Percentiles rank a stretch among this genome's conserved stretches.
These are phyloP conservation scores for Solanum corneliomulleri DNA, from an alignment of 257 asterid species.

Conservation along the genomic window DNA sequence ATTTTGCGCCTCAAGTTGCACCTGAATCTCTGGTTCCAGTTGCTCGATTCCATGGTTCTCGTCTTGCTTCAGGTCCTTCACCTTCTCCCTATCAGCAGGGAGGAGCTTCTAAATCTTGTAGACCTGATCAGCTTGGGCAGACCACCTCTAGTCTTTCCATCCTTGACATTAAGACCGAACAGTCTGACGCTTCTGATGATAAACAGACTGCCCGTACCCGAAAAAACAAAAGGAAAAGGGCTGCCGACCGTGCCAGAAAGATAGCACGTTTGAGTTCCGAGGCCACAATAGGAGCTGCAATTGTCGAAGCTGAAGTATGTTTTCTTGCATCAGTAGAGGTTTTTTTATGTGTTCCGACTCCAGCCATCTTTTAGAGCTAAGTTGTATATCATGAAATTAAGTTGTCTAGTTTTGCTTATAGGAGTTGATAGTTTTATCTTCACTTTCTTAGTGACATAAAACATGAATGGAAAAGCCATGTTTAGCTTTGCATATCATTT, in stretches of 20 bases:
- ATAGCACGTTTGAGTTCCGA: conserved; percentile 52
- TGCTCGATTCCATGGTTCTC: conserved; percentile 77
- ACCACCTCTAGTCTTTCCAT: not conserved
- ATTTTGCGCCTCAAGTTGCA: conserved; percentile 54
- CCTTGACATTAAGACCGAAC: conserved; percentile 24
- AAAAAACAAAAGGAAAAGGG: not conserved
- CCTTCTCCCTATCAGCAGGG: conserved; percentile 67
- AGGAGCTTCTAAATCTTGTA: conserved; percentile 4
- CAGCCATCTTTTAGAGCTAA: conserved; percentile 5
- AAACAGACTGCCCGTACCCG: not conserved
- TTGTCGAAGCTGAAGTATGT: conserved; percentile 93
- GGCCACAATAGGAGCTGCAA: conserved; percentile 84
- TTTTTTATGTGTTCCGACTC: conserved; percentile 21
- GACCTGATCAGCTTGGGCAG: conserved; percentile 38
- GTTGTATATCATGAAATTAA: not conserved
- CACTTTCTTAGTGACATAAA: not conserved
- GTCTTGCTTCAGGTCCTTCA: conserved; percentile 88
- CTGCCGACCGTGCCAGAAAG: conserved; percentile 37
- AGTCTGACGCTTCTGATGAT: conserved; percentile 22
- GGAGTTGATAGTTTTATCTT: not conserved
- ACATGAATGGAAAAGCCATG: not conserved
- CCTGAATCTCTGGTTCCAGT: conserved; percentile 84
- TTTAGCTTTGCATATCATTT: not conserved
- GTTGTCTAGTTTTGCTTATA: not conserved
- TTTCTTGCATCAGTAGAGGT: conserved; percentile 28